Base-by-base conservation (phyloP, 257 asterid species). In the Capsicum baccatum region DNA sequence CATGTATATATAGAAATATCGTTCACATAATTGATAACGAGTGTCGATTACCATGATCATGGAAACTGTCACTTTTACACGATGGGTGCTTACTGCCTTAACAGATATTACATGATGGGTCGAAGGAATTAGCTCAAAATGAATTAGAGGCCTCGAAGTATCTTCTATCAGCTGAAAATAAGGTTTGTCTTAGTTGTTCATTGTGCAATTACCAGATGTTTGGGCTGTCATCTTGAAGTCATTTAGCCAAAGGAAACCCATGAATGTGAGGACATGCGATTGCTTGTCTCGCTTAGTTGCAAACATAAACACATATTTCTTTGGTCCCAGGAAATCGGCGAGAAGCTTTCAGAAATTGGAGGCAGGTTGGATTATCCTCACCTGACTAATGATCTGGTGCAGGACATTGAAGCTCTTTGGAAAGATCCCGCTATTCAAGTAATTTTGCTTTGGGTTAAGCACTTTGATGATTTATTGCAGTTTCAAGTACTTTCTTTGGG, bases 381-480 rank as follows among this genome's bases (percentile, higher is more conserved):
- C 87, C 92, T 97, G 48, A 94, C 93, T 47, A 79, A 87, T 83
- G 99, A 95, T 88, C 87, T 94, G 85, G 97, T 95, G 8, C 87
- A 83, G 79, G 97, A 95, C 85, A 94, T 95, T 19, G 97, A 85
- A 89, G 83, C 94, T 83, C 92, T 97, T 83, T 97, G 99, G 99
- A 88, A 89, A 81, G 99, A 97, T 86, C 86, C 91, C 90, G 98
- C 98, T 86, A 91, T 97, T 87, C 97, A 95, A 97, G 99, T 95
- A 21, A 42, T 85, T 87, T 81, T 55, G 79, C 50, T 80, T 67
- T 84, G 66, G 37, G 14, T 54, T 54, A 76, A 76, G 63, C 48
- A 35, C 64, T 76, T 76, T 26, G 64, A 78, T 54, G 59, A 54
- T 78, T 54, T 78, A 78, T 78, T 78, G 54, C 26, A 33, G 48